phyloP scores from a whole-genome alignment of 129 eudicot species.

The Chrysanthemum seticuspe region DNA sequence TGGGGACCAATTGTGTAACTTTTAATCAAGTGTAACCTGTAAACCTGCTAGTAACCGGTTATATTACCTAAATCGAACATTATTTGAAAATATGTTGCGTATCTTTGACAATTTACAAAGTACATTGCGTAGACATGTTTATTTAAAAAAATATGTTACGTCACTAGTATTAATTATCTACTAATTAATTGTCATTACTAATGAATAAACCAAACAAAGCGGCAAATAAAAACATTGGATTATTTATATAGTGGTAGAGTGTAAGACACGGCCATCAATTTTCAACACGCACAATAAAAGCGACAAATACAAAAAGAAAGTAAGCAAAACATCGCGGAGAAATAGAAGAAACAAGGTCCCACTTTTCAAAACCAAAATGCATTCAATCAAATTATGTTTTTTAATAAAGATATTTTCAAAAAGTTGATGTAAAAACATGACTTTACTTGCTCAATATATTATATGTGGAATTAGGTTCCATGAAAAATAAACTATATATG shows the following conservation, averaged over 20 bases:
- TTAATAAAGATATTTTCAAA: neutral
- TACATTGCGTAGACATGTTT: too few relatives aligned
- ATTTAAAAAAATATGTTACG: too few relatives aligned
- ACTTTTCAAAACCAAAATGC: neutral
- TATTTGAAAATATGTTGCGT: too few relatives aligned
- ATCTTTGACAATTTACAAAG: too few relatives aligned
- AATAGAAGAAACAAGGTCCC: conserved; percentile 3
- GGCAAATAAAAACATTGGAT: neutral
- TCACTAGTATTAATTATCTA: too few relatives aligned
- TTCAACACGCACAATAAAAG: neutral
- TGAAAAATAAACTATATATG: too few relatives aligned
- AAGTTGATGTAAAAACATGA: too few relatives aligned
- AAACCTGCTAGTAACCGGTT: too few relatives aligned
- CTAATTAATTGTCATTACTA: too few relatives aligned
- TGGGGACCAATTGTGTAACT: too few relatives aligned
- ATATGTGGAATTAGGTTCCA: neutral
- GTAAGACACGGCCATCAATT: neutral
- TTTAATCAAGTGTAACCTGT: too few relatives aligned
- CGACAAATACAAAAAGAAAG: conserved; percentile 18
- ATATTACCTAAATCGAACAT: too few relatives aligned
- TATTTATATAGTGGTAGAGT: neutral
- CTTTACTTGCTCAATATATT: neutral
- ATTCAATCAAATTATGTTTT: neutral
- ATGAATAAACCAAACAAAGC: neutral
- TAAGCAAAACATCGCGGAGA: conserved; percentile 24